Conservation (phyloP, 768 basidiomycete species). For the Mycena vitilis region DNA sequence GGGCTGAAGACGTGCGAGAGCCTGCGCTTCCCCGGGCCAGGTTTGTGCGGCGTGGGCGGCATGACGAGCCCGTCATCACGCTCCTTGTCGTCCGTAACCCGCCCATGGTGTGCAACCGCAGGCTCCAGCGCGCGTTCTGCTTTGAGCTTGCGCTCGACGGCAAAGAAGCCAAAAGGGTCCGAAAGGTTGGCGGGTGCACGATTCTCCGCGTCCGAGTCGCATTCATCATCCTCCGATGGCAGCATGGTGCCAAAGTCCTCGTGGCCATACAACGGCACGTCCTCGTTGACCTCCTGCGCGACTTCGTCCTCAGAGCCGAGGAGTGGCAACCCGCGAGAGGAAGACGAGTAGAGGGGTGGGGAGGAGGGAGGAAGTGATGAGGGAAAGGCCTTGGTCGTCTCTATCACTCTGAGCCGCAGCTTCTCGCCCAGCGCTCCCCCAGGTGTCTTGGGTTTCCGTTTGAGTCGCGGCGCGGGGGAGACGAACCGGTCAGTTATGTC, state of each 20-base stretch:
- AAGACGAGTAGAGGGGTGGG: constrained; percentile 27
- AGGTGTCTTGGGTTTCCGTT: constrained; percentile 31
- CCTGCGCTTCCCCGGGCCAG: constrained; percentile 44
- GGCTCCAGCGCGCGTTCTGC: constrained; percentile 48
- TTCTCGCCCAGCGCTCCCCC: constrained; percentile 31
- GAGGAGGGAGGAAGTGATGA: constrained; percentile 37
- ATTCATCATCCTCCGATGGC: constrained; percentile 22
- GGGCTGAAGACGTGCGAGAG: constrained; percentile 49
- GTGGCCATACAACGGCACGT: constrained; percentile 1
- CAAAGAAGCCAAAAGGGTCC: constrained; percentile 70
- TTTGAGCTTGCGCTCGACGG: constrained; percentile 64
- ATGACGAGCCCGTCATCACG: constrained; percentile 35
- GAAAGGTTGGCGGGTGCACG: constrained; percentile 43
- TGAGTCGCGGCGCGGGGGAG: constrained; percentile 4
- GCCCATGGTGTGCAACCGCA: constrained; percentile 36
- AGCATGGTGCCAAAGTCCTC: constrained; percentile 24
- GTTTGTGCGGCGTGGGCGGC: constrained; percentile 51
- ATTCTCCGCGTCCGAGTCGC: constrained; percentile 33
- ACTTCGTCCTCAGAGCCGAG: constrained; percentile 24
- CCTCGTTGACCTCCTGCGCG: constrained; percentile 17
- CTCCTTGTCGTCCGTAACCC: constrained; percentile 30
- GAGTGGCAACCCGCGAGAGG: constrained; percentile 14
- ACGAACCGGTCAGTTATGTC: constrained; percentile 26
- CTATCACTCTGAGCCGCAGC: constrained; percentile 23
- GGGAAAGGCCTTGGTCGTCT: constrained; percentile 19